Evolutionary conservation across 2,329 filamentous ascomycete genomes (phyloP).

Genomic region (Celoporthe dispersa): DNA sequence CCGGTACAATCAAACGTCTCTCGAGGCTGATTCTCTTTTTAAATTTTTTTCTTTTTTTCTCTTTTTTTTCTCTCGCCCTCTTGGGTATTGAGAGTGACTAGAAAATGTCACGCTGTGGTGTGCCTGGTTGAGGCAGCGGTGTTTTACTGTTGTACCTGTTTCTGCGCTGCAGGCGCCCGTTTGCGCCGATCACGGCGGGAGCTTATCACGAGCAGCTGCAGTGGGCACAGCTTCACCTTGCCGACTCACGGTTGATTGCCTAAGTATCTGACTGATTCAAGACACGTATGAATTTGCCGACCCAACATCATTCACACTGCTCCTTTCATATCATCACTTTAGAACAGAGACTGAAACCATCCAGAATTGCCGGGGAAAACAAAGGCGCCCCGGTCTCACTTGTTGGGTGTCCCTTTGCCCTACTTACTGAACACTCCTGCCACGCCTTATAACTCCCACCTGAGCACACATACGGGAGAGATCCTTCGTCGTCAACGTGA

Average conservation of each 20-base stretch:
- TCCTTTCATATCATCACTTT: not conserved
- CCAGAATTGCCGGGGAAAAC: too few species aligned
- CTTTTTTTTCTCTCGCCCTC: not conserved
- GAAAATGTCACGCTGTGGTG: not conserved
- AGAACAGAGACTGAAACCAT: not conserved
- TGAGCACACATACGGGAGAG: not conserved
- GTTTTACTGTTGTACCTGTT: not conserved
- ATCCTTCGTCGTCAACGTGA: not conserved
- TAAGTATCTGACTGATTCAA: constrained; percentile 6
- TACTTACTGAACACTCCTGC: not conserved
- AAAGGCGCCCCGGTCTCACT: too few species aligned
- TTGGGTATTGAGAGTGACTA: not conserved
- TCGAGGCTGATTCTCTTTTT: too few species aligned
- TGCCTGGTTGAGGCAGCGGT: too few species aligned
- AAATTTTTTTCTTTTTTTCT: not conserved
- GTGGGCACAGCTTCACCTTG: constrained; percentile 1
- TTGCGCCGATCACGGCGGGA: constrained; percentile 4
- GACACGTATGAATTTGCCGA: constrained; percentile 4
- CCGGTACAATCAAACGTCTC: too few species aligned
- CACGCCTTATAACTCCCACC: not conserved
- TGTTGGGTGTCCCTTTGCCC: too few species aligned
- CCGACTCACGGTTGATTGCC: not conserved
- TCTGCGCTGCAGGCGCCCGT: not conserved
- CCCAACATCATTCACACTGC: not conserved
- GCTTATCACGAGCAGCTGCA: not conserved